Conservation (phyloP, 2,329 filamentous ascomycete genomes). For the Pyricularia grisea region DNA sequence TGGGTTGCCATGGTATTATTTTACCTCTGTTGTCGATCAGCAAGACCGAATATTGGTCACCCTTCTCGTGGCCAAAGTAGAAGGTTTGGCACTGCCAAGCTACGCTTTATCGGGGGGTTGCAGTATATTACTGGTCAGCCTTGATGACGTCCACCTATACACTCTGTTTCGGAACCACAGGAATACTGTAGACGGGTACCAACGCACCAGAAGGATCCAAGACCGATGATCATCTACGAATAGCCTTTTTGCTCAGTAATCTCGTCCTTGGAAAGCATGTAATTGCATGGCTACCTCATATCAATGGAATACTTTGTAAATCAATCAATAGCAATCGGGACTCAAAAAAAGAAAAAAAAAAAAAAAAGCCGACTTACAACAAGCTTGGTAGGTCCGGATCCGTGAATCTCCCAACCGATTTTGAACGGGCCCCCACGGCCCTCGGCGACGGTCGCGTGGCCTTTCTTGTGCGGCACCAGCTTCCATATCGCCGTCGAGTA, state of each 20-base stretch:
- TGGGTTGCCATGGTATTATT: background rate
- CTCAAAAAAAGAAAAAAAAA: background rate
- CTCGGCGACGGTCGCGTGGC: constrained; percentile 54
- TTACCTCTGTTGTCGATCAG: constrained; percentile 68
- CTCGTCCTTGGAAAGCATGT: background rate
- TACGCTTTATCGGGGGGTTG: background rate
- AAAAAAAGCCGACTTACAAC: constrained; percentile 62
- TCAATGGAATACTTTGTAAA: background rate
- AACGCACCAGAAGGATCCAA: constrained; percentile 52
- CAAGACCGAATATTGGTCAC: constrained; percentile 60
- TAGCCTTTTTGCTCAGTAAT: constrained; percentile 5
- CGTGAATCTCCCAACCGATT: constrained; percentile 74
- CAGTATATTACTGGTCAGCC: background rate
- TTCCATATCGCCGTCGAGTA: constrained; percentile 59
- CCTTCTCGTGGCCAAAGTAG: constrained; percentile 66
- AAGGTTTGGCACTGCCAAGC: constrained; percentile 79
- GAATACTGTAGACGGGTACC: background rate
- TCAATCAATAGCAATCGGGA: background rate
- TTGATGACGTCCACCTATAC: background rate
- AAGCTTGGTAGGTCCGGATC: constrained; percentile 60
- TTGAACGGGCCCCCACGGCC: constrained; percentile 66
- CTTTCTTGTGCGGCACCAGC: constrained; percentile 55
- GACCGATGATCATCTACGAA: constrained; percentile 67
- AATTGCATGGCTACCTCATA: too few relatives aligned
- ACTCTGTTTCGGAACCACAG: background rate